Percentiles rank a stretch among this genome's conserved stretches.
Evolutionary conservation across 345 rosid species (phyloP).

Genomic region (Cardiospermum halicacabum): DNA sequence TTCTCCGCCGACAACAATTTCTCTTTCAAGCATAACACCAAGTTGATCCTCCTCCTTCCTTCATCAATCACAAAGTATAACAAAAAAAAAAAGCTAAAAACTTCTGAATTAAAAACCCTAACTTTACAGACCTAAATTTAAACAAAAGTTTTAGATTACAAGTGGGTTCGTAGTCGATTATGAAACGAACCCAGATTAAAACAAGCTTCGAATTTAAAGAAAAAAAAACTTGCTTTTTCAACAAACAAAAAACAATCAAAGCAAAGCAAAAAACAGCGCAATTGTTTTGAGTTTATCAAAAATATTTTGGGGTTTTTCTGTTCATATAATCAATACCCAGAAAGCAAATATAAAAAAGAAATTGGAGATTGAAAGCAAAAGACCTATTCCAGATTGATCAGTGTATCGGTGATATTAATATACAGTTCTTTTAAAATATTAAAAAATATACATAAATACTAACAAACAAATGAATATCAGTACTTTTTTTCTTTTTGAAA

Average conservation of each 20-base stretch:
- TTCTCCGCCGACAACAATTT: constrained; percentile 33
- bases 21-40: constrained; percentile 38
- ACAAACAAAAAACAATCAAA: neutral
- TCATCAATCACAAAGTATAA: no score
- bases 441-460: constrained; percentile 2
- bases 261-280: constrained; percentile 5
- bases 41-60: constrained; percentile 22
- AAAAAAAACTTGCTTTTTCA: constrained; percentile 6
- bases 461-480: constrained; percentile 4
- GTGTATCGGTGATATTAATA: neutral
- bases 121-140: constrained; percentile 5
- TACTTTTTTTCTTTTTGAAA: neutral
- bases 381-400: neutral
- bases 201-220: constrained; percentile 20
- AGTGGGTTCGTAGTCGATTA: constrained; percentile 15
- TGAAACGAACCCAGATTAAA: constrained; percentile 8
- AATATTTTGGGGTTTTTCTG: neutral
- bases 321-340: constrained; percentile 9
- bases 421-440: neutral
- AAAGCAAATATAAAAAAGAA: constrained; percentile 7
- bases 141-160: constrained; percentile 12
- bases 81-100: no score
- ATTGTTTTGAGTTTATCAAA: neutral
- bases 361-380: constrained; percentile 2
- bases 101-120: neutral